Conservation (phyloP, 2,329 filamentous ascomycete species). For the Thielaviopsis ethacetica region DNA sequence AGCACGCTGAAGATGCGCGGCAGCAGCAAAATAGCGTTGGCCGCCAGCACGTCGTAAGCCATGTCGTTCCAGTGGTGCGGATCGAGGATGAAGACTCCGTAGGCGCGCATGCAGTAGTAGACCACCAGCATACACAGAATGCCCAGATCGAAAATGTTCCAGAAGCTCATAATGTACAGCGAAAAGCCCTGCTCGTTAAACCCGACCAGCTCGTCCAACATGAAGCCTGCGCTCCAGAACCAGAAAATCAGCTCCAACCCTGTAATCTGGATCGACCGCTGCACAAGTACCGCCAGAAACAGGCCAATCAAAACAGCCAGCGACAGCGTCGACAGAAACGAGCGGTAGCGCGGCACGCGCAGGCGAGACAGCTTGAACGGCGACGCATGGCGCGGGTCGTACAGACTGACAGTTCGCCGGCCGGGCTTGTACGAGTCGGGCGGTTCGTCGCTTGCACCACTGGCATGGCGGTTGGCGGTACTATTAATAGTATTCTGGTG, state of each 20-base stretch:
- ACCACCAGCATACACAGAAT: slow-evolving; percentile 72
- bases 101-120: slow-evolving; percentile 80
- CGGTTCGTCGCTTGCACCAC: slow-evolving; percentile 9
- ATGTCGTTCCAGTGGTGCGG: slow-evolving; percentile 59
- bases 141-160: slow-evolving; percentile 89
- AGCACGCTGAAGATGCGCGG: slow-evolving; percentile 84
- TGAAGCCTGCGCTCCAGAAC: slow-evolving; percentile 95
- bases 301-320: slow-evolving; percentile 71
- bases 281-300: slow-evolving; percentile 65
- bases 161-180: slow-evolving; percentile 93
- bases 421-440: slow-evolving; percentile 18
- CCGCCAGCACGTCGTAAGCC: slow-evolving; percentile 87
- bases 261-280: slow-evolving; percentile 67
- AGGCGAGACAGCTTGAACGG: slow-evolving; percentile 82
- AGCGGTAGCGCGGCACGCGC: slow-evolving; percentile 79
- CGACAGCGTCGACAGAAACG: slow-evolving; percentile 76
- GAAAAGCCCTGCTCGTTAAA: slow-evolving; percentile 96
- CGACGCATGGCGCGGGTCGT: slow-evolving; percentile 80
- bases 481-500: not conserved
- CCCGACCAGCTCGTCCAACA: slow-evolving; percentile 89
- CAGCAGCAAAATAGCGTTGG: slow-evolving; percentile 76
- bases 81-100: slow-evolving; percentile 70
- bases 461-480: not conserved
- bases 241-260: slow-evolving; percentile 78
- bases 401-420: slow-evolving; percentile 66